These are phyloP conservation scores for Inga oerstediana DNA, from an alignment of 306 rosid genomes.

Conservation along the genomic window DNA sequence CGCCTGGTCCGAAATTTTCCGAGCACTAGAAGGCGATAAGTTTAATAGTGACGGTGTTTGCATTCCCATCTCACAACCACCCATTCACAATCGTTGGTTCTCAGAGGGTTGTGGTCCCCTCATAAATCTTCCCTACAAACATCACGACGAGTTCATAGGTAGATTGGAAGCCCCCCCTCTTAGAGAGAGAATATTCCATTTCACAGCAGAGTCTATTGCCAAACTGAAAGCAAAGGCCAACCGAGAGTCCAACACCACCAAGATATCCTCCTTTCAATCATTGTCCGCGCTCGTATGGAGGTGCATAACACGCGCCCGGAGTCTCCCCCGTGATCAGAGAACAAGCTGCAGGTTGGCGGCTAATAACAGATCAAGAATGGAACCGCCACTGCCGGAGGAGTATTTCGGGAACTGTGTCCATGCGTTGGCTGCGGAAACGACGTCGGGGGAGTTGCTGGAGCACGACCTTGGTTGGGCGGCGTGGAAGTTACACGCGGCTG, in stretches of 20 bases:
- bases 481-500: constrained; percentile 52
- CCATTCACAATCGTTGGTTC: constrained; percentile 29
- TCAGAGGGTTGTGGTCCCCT: constrained; percentile 46
- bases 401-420: constrained; percentile 54
- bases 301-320: constrained; percentile 52
- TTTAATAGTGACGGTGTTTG: neutral
- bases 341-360: constrained; percentile 48
- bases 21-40: neutral
- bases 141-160: constrained; percentile 45
- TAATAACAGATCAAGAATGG: constrained; percentile 51
- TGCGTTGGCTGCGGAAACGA: neutral
- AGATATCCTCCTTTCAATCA: constrained; percentile 63
- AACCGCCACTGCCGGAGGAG: constrained; percentile 41
- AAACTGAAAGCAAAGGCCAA: constrained; percentile 68
- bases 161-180: constrained; percentile 46
- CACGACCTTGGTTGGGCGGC: constrained; percentile 62
- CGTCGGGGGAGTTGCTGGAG: constrained; percentile 41
- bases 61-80: neutral
- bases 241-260: constrained; percentile 28
- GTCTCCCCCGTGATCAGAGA: neutral
- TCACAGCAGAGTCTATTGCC: constrained; percentile 52
- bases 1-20: neutral
- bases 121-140: constrained; percentile 53
- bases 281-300: constrained; percentile 65
- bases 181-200: constrained; percentile 62